phyloP scores from a whole-genome alignment of 225 moss, liverwort and hornwort species.

The Climacium dendroides region DNA sequence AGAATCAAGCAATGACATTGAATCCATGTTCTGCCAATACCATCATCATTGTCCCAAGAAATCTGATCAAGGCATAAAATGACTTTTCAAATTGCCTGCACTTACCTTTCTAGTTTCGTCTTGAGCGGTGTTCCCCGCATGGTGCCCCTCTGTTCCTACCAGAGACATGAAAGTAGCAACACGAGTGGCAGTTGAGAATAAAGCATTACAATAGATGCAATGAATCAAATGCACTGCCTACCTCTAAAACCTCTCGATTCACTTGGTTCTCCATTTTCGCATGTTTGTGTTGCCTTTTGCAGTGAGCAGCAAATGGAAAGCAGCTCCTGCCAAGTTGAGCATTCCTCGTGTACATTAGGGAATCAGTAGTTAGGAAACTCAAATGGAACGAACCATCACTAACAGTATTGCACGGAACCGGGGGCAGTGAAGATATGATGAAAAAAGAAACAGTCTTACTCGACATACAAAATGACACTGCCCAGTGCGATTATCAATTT shows the following conservation, averaged over 20 bases:
- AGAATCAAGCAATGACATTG: too few species aligned
- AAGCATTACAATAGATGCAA: not conserved
- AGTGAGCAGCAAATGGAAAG: not conserved
- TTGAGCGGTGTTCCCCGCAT: not conserved
- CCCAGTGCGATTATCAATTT: not conserved
- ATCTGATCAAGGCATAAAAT: conserved; percentile 16
- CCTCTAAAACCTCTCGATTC: not conserved
- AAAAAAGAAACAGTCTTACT: not conserved
- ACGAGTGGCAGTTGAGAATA: not conserved
- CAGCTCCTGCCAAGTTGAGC: too few species aligned
- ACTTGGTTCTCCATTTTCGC: too few species aligned
- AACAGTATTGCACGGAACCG: not conserved
- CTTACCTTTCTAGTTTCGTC: too few species aligned
- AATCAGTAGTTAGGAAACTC: not conserved
- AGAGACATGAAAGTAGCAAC: not conserved
- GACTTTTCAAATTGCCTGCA: too few species aligned
- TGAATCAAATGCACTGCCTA: not conserved
- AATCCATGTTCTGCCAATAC: conserved; percentile 19
- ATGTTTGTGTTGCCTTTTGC: not conserved
- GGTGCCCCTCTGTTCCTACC: not conserved
- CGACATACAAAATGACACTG: not conserved
- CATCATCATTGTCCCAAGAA: too few species aligned
- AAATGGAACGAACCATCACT: not conserved
- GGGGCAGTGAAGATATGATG: not conserved
- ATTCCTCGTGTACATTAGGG: not conserved